Conservation (phyloP, 1,139 yeast genomes). For the Geotrichum restrictum region DNA sequence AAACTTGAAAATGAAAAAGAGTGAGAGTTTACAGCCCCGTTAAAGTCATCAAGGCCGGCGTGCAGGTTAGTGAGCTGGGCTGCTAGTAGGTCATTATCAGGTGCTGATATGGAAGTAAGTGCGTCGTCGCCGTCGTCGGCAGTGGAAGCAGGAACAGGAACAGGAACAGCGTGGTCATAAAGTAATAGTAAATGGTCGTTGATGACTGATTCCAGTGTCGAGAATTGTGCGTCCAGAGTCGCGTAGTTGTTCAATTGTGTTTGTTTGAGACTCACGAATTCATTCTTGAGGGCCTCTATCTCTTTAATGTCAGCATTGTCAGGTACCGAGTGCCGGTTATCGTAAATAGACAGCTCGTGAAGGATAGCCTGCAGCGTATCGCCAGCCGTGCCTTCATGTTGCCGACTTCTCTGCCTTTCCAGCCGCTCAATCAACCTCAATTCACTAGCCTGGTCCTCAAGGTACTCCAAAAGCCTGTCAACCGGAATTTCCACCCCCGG, state of each 20-base stretch:
- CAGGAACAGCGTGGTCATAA: too few species aligned
- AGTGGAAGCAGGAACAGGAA: too few species aligned
- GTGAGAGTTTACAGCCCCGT: slow-evolving; percentile 25
- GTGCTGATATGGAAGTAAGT: too few species aligned
- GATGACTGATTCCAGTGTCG: slow-evolving; percentile 13
- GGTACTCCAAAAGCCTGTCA: not conserved
- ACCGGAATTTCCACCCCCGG: slow-evolving; percentile 20
- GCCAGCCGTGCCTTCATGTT: not conserved
- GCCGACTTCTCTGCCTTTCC: not conserved
- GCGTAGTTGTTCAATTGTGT: slow-evolving; percentile 11
- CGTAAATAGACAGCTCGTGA: not conserved
- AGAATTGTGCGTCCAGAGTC: slow-evolving; percentile 10
- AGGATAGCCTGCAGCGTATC: not conserved
- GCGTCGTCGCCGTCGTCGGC: slow-evolving; percentile 18
- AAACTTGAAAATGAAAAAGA: too few species aligned
- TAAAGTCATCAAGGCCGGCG: slow-evolving; percentile 27
- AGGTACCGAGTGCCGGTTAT: too few species aligned
- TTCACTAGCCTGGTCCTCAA: not conserved
- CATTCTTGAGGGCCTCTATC: slow-evolving; percentile 2
- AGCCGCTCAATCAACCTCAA: not conserved
- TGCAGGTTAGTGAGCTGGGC: slow-evolving; percentile 27
- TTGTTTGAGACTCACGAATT: not conserved
- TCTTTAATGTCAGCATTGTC: too few species aligned
- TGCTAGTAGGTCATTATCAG: too few species aligned
- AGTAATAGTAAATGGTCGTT: too few species aligned